phyloP scores from a whole-genome alignment of 768 basidiomycete species.

The Sistotremastrum suecicum region DNA sequence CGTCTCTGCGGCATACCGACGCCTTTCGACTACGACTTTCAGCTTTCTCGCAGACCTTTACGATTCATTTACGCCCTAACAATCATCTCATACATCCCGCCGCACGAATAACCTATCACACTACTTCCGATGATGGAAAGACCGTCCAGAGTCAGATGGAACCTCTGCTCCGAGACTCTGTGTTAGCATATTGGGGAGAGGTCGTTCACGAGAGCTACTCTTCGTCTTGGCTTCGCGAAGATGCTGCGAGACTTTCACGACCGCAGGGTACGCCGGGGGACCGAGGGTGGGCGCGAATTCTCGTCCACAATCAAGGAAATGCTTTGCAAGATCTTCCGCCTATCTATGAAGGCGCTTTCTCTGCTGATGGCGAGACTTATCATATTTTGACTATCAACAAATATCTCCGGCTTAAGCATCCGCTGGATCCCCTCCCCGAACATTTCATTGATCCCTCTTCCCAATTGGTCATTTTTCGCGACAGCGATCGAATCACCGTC shows the following conservation, averaged over 20 bases:
- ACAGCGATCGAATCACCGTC: constrained; percentile 47
- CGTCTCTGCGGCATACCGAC: constrained; percentile 49
- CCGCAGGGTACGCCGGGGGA: constrained; percentile 26
- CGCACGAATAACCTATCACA: constrained; percentile 56
- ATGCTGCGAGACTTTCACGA: constrained; percentile 35
- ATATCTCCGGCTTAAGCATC: constrained; percentile 48
- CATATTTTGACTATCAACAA: constrained; percentile 60
- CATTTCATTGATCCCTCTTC: constrained; percentile 30
- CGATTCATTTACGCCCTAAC: constrained; percentile 67
- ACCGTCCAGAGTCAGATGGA: constrained; percentile 36
- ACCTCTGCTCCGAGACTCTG: constrained; percentile 47
- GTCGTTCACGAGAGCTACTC: constrained; percentile 49
- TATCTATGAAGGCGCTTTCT: constrained; percentile 65
- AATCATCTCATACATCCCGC: constrained; percentile 66
- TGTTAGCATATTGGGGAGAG: constrained; percentile 62
- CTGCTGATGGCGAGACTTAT: constrained; percentile 48
- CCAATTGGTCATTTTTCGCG: constrained; percentile 59
- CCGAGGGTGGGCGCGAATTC: constrained; percentile 68
- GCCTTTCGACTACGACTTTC: constrained; percentile 55
- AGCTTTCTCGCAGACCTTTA: constrained; percentile 49
- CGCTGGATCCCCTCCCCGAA: constrained; percentile 35
- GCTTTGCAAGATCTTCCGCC: constrained; percentile 31
- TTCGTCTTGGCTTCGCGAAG: constrained; percentile 42
- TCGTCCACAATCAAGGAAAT: constrained; percentile 51
- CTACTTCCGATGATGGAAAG: constrained; percentile 33